A percentile compares a stretch with the other conserved stretches of the same genome.
phyloP scores from a whole-genome alignment of 1,284 basidiomycete genomes.

The Coniferiporia weirii region DNA sequence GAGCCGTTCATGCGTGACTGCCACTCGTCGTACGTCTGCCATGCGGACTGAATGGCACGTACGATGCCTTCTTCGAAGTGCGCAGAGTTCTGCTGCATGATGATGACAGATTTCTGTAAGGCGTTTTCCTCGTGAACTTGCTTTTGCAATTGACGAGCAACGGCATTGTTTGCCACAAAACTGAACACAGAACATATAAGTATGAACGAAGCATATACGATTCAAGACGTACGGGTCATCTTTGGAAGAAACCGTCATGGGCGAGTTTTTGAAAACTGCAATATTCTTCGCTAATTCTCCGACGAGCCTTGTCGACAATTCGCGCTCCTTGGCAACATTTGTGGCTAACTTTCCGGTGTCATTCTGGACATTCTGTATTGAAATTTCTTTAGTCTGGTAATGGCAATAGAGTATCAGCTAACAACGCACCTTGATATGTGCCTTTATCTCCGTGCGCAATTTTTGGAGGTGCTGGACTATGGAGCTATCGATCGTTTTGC shows the following conservation, averaged over 20 bases:
- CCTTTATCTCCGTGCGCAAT: conserved; percentile 91
- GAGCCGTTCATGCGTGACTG: conserved; percentile 87
- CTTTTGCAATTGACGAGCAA: conserved; percentile 84
- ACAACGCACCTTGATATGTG: conserved; percentile 78
- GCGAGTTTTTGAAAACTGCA: conserved; percentile 92
- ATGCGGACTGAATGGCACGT: conserved; percentile 91
- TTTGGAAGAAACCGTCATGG: conserved; percentile 79
- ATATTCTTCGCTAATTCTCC: conserved; percentile 86
- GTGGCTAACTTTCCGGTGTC: conserved; percentile 96
- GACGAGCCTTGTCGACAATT: conserved; percentile 83
- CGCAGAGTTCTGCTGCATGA: conserved; percentile 97
- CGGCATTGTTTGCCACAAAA: conserved; percentile 72
- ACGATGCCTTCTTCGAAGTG: conserved; percentile 98
- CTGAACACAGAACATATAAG: too few relatives aligned
- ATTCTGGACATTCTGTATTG: conserved; percentile 85
- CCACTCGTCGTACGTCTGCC: conserved; percentile 98
- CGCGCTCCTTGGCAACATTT: conserved; percentile 90
- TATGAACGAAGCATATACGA: background rate
- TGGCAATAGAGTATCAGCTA: background rate
- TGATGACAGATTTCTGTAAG: conserved; percentile 97
- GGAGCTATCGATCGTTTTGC: conserved; percentile 93
- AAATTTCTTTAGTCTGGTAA: background rate
- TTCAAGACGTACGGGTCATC: conserved; percentile 73
- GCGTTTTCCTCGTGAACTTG: conserved; percentile 98
- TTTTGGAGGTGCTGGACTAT: conserved; percentile 98